Evolutionary conservation across 192 early-diverging fungal species (phyloP).

Genomic region (Coemansia sp.): DNA sequence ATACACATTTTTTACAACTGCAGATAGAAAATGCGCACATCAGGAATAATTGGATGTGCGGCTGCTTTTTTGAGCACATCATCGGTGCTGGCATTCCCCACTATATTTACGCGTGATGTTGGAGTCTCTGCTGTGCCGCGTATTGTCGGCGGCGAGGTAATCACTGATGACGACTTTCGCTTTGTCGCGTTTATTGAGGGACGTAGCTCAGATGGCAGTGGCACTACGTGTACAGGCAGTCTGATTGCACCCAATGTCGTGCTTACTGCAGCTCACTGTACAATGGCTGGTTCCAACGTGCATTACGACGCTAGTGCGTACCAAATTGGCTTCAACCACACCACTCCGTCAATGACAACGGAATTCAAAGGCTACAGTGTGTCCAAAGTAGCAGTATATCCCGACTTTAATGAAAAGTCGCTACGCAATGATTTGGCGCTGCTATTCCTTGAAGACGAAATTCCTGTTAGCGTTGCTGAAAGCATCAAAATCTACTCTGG

Average conservation of each 20-base stretch:
- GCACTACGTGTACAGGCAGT: conserved; percentile 35
- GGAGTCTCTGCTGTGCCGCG: conserved; percentile 2
- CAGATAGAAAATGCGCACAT: conserved; percentile 2
- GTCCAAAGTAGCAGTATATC: conserved; percentile 10
- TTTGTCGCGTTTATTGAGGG: conserved; percentile 31
- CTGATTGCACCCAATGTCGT: conserved; percentile 49
- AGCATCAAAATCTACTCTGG: conserved; percentile 22
- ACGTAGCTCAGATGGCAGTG: neutral
- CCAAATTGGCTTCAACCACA: conserved; percentile 22
- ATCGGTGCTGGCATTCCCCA: neutral
- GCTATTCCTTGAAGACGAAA: conserved; percentile 17
- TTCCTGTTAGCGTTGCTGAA: conserved; percentile 17
- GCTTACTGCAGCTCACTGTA: conserved; percentile 51
- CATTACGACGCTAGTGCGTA: conserved; percentile 1
- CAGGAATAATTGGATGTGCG: neutral
- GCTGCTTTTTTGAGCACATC: neutral
- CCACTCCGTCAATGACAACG: conserved; percentile 2
- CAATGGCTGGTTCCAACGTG: neutral
- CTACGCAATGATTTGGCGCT: conserved; percentile 39
- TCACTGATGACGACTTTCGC: conserved; percentile 6
- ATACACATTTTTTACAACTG: neutral
- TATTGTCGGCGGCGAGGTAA: conserved; percentile 38
- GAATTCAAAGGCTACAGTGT: conserved; percentile 19
- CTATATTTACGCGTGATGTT: conserved; percentile 3
- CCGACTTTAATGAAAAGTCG: conserved; percentile 9